Evolutionary conservation across 768 basidiomycete species (phyloP).

Genomic region (Suillus placidus): DNA sequence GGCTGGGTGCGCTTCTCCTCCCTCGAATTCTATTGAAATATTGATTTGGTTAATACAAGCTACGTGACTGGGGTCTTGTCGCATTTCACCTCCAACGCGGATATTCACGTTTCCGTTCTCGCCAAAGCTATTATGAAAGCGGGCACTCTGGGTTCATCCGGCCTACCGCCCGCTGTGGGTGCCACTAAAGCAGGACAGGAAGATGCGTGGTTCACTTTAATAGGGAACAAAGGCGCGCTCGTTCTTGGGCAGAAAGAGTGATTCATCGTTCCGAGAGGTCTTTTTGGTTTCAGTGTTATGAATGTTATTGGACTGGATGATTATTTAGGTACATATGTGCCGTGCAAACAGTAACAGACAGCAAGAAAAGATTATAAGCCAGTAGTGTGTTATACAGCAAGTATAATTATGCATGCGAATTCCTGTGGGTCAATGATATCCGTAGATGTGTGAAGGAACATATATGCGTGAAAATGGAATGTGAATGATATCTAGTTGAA

Average conservation of each 20-base stretch:
- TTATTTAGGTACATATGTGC: not conserved
- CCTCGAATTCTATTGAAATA: not conserved
- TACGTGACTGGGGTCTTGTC: slow-evolving; percentile 41
- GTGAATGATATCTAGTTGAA: not conserved
- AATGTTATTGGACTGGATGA: not conserved
- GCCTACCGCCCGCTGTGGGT: slow-evolving; percentile 45
- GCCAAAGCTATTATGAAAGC: slow-evolving; percentile 57
- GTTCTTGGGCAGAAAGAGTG: slow-evolving; percentile 34
- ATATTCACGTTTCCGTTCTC: slow-evolving; percentile 57
- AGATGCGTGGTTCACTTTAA: slow-evolving; percentile 51
- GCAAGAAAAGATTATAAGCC: not conserved
- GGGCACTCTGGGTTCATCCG: slow-evolving; percentile 54
- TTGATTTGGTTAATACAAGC: slow-evolving; percentile 28
- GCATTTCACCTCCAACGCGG: slow-evolving; percentile 37
- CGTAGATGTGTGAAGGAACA: not conserved
- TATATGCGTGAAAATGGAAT: not conserved
- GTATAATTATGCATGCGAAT: not conserved
- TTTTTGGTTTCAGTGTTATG: not conserved
- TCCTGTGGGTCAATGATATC: not conserved
- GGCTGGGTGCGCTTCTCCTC: slow-evolving; percentile 39
- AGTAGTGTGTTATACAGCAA: slow-evolving; percentile 2
- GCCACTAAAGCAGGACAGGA: slow-evolving; percentile 44
- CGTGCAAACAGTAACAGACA: not conserved
- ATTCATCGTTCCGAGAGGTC: not conserved
- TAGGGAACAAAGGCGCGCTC: slow-evolving; percentile 54